Conservation (phyloP, 768 basidiomycete species). For the Hemileccinum rubropunctum region DNA sequence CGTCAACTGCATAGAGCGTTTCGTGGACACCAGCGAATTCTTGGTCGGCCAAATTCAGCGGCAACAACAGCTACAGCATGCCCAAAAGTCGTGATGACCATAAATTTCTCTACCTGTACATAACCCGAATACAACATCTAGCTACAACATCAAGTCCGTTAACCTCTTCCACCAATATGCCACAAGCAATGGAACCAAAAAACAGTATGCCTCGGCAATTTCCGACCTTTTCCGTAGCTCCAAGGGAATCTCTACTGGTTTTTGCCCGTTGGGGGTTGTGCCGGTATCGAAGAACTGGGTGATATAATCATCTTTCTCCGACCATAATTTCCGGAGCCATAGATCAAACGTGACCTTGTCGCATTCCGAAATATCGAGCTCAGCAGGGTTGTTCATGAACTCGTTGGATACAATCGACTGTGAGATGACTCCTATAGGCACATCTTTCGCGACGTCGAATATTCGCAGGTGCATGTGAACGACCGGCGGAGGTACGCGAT, state of each 20-base stretch:
- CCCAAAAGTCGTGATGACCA: constrained; percentile 16
- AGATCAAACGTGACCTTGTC: constrained; percentile 70
- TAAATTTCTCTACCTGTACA: constrained; percentile 2
- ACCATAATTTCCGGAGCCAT: constrained; percentile 85
- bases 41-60: constrained; percentile 67
- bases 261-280: constrained; percentile 37
- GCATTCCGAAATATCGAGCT: constrained; percentile 50
- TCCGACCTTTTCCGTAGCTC: constrained; percentile 53
- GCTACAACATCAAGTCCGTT: constrained; percentile 19
- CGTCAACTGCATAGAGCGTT: constrained; percentile 87
- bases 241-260: constrained; percentile 55
- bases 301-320: constrained; percentile 79
- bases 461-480: constrained; percentile 86
- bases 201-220: constrained; percentile 64
- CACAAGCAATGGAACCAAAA: constrained; percentile 58
- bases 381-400: constrained; percentile 30
- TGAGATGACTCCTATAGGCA: constrained; percentile 68
- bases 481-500: constrained; percentile 75
- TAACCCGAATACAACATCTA: constrained; percentile 10
- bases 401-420: constrained; percentile 30
- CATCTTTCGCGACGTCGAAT: constrained; percentile 61
- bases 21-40: constrained; percentile 82
- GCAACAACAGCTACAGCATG: constrained; percentile 48
- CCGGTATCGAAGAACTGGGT: constrained; percentile 58
- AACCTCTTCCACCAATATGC: constrained; percentile 49